These are phyloP conservation scores for Stephania cephalantha DNA, from an alignment of 164 flowering plant species.

Conservation along the genomic window DNA sequence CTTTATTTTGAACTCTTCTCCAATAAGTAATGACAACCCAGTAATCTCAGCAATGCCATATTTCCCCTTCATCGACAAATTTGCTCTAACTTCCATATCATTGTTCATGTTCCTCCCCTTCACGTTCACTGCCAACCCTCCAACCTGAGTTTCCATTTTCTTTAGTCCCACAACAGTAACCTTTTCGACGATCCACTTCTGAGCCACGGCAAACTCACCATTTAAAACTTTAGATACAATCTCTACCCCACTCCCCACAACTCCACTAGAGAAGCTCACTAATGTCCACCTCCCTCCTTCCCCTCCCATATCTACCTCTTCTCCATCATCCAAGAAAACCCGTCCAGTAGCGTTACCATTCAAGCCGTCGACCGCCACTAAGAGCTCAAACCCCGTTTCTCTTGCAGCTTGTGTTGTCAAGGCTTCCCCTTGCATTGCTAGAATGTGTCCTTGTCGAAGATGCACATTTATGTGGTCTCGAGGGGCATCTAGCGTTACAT, in stretches of 20 bases:
- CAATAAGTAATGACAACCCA: not conserved
- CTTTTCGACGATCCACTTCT: slow-evolving; percentile 47
- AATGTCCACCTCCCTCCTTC: slow-evolving; percentile 47
- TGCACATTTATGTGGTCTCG: slow-evolving; percentile 60
- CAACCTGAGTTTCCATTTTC: not conserved
- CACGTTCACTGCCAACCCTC: not conserved
- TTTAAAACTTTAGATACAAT: slow-evolving; percentile 47
- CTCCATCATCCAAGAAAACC: slow-evolving; percentile 75
- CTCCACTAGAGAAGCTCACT: slow-evolving; percentile 32
- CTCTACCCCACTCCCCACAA: slow-evolving; percentile 11
- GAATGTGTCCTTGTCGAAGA: slow-evolving; percentile 51
- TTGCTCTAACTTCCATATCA: not conserved
- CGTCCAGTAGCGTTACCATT: slow-evolving; percentile 40
- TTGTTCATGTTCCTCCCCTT: not conserved
- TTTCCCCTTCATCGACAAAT: not conserved
- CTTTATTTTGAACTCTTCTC: not conserved
- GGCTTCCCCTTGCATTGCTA: slow-evolving; percentile 70
- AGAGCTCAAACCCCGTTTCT: slow-evolving; percentile 43
- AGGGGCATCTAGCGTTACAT: slow-evolving; percentile 49
- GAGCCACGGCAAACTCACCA: slow-evolving; percentile 40
- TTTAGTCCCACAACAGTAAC: slow-evolving; percentile 46
- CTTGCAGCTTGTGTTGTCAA: slow-evolving; percentile 56
- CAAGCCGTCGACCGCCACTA: slow-evolving; percentile 34
- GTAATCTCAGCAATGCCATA: not conserved
- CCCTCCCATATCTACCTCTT: slow-evolving; percentile 49